A percentile compares a stretch with the other conserved stretches of the same genome.
Conservation (phyloP, 2,329 filamentous ascomycete species). For the Hypoxylon sp. region DNA sequence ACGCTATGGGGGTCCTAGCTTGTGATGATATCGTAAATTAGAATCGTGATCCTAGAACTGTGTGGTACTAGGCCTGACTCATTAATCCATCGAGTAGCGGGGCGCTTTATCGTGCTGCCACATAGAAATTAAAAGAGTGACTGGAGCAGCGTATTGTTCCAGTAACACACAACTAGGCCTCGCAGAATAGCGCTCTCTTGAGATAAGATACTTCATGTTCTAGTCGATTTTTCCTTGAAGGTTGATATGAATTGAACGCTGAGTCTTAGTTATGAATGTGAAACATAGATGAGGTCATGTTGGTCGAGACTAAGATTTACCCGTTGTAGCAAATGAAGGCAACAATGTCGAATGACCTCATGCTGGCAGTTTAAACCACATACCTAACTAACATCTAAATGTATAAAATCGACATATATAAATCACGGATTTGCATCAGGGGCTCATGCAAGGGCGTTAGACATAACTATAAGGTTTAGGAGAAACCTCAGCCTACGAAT, state of each 20-base stretch:
- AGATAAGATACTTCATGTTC: neutral
- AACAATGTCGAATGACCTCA: no score
- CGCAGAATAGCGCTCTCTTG: neutral
- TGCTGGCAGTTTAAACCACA: no score
- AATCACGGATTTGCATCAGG: neutral
- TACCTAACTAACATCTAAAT: neutral
- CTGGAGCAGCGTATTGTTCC: neutral
- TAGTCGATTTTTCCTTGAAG: neutral
- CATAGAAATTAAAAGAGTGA: neutral
- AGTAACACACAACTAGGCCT: neutral
- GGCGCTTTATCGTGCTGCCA: neutral
- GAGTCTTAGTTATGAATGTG: neutral
- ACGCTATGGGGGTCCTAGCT: neutral
- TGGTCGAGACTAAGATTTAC: neutral
- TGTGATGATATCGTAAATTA: neutral
- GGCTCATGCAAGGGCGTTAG: conserved; percentile 13
- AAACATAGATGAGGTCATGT: neutral
- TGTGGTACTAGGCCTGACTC: neutral
- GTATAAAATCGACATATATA: neutral
- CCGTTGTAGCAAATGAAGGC: neutral
- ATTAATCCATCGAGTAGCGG: neutral
- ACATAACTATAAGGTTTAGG: neutral
- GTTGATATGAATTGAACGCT: neutral
- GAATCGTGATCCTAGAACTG: neutral
- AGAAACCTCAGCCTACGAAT: conserved; percentile 2